Evolutionary conservation across 2,329 filamentous ascomycete genomes (phyloP).

Genomic region (Bimuria novae-zelandiae): DNA sequence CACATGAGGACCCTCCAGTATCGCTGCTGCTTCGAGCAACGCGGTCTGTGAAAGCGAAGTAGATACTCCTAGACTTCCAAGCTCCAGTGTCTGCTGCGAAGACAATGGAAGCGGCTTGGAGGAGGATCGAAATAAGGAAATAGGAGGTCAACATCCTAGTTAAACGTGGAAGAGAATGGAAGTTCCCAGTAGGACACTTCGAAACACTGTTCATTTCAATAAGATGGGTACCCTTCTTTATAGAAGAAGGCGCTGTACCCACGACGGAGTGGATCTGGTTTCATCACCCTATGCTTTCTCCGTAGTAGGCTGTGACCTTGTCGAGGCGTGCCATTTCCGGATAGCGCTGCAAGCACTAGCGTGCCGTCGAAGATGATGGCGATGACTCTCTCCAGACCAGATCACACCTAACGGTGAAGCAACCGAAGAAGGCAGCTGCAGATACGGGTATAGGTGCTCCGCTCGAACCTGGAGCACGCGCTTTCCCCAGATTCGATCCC

Average conservation of each 20-base stretch:
- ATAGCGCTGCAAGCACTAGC: background rate
- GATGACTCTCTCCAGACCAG: conserved; percentile 3
- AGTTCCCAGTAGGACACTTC: background rate
- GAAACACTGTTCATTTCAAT: background rate
- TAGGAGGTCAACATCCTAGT: conserved; percentile 20
- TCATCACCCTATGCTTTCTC: background rate
- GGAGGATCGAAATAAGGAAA: conserved; percentile 17
- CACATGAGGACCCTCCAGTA: conserved; percentile 35
- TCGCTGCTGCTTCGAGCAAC: conserved; percentile 41
- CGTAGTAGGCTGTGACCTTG: background rate
- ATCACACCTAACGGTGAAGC: background rate
- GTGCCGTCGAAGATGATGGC: background rate
- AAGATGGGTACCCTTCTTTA: background rate
- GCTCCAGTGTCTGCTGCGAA: conserved; percentile 38
- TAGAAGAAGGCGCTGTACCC: background rate
- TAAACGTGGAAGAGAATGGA: background rate
- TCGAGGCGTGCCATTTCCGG: background rate
- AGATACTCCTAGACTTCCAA: conserved; percentile 46
- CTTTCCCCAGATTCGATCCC: background rate
- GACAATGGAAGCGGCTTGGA: conserved; percentile 25
- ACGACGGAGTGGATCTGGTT: background rate
- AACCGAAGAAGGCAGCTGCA: conserved; percentile 3
- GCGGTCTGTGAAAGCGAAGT: conserved; percentile 44
- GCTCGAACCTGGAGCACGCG: background rate
- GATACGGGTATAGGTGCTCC: background rate